These are phyloP conservation scores for Aspergillus tamarii DNA, from an alignment of 2,329 filamentous ascomycete genomes.

Conservation along the genomic window DNA sequence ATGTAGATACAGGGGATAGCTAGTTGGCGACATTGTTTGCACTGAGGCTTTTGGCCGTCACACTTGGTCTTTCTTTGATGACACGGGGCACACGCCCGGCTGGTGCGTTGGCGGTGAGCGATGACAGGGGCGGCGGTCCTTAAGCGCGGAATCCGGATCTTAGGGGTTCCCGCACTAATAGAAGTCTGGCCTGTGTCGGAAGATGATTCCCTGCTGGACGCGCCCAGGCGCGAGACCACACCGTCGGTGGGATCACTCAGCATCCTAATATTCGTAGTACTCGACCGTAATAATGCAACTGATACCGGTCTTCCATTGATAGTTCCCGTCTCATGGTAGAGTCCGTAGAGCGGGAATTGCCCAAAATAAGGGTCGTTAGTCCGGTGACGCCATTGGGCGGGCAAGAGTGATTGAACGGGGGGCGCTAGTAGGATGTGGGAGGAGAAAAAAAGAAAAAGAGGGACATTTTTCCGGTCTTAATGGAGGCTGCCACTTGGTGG, in stretches of 20 bases:
- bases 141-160: slow-evolving; percentile 5
- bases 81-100: slow-evolving; percentile 22
- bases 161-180: not conserved
- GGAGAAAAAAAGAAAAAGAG: no score
- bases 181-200: not conserved
- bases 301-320: not conserved
- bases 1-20: slow-evolving; percentile 17
- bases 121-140: not conserved
- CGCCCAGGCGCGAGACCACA: not conserved
- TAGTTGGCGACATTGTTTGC: slow-evolving; percentile 15
- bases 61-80: slow-evolving; percentile 25
- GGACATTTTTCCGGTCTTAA: no score
- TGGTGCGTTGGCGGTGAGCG: slow-evolving; percentile 12
- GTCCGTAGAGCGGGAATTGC: not conserved
- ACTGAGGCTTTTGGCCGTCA: slow-evolving; percentile 22
- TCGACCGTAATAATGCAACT: not conserved
- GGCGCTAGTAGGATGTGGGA: no score
- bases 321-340: not conserved
- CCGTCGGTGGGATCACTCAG: not conserved
- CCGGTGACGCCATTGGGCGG: not conserved
- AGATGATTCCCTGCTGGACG: not conserved
- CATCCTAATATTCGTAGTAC: not conserved
- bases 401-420: not conserved
- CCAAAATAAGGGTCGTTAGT: not conserved
- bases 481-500: no score